A percentile compares a stretch with the other conserved stretches of the same genome.
Conservation (phyloP, 257 asterid genomes). For the Schizonepeta tenuifolia region DNA sequence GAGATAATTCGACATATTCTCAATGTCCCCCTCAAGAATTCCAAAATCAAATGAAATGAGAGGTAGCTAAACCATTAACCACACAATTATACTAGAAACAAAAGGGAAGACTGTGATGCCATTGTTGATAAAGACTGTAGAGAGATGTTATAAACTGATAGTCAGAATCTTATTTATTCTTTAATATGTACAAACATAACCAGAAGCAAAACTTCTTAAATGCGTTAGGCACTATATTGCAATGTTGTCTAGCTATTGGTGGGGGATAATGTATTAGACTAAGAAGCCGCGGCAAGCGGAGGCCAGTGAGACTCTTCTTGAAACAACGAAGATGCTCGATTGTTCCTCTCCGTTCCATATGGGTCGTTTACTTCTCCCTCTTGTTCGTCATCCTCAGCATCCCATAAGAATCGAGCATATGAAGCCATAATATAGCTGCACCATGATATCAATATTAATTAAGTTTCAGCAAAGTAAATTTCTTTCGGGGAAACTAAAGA, state of each 20-base stretch:
- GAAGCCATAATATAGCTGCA: slow-evolving; percentile 80
- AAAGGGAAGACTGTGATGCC: slow-evolving; percentile 12
- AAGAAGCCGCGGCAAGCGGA: slow-evolving; percentile 67
- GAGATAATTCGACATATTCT: slow-evolving; percentile 9
- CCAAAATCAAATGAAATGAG: slow-evolving; percentile 22
- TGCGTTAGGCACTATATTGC: slow-evolving; percentile 30
- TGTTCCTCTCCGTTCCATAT: slow-evolving; percentile 31
- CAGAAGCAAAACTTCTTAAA: slow-evolving; percentile 25
- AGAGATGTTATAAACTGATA: slow-evolving; percentile 19
- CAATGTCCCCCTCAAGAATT: slow-evolving; percentile 2
- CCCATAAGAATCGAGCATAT: slow-evolving; percentile 92
- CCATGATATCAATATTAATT: neutral
- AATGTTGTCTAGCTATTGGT: slow-evolving; percentile 14
- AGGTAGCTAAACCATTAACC: slow-evolving; percentile 22
- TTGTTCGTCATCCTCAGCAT: slow-evolving; percentile 63
- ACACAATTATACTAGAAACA: neutral
- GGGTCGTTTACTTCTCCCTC: slow-evolving; percentile 34
- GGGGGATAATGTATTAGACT: slow-evolving; percentile 19
- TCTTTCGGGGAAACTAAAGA: neutral
- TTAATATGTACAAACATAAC: slow-evolving; percentile 21
- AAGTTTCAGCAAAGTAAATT: slow-evolving; percentile 11
- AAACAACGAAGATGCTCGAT: slow-evolving; percentile 36
- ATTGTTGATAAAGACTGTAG: slow-evolving; percentile 30
- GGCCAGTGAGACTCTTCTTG: slow-evolving; percentile 48
- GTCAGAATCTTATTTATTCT: slow-evolving; percentile 23